Conservation (phyloP, 2,329 filamentous ascomycete species). For the Lecanoromycetidae sp. region DNA sequence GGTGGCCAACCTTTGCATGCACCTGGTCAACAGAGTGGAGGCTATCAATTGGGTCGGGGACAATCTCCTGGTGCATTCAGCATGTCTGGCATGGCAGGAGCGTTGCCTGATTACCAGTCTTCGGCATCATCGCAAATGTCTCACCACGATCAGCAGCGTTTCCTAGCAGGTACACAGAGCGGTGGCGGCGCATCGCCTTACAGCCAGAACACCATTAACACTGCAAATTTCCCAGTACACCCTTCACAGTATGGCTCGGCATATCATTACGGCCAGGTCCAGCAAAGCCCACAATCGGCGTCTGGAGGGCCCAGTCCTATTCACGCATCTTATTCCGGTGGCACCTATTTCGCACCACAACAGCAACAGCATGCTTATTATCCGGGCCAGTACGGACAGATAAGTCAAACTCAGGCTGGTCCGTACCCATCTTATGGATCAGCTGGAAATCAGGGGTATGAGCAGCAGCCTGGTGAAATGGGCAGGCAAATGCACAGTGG, state of each 20-base stretch:
- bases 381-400: conserved; percentile 18
- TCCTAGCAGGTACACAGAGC: conserved; percentile 14
- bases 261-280: conserved; percentile 16
- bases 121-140: conserved; percentile 13
- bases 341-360: conserved; percentile 11
- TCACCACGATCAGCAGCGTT: conserved; percentile 18
- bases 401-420: conserved; percentile 7
- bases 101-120: conserved; percentile 20
- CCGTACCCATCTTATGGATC: conserved; percentile 6
- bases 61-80: conserved; percentile 17
- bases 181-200: too few species aligned
- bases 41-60: conserved; percentile 11
- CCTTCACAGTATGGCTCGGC: conserved; percentile 19
- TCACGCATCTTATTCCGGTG: conserved; percentile 11
- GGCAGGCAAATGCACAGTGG: conserved; percentile 11
- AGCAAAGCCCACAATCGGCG: conserved; percentile 9
- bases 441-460: conserved; percentile 2
- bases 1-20: conserved; percentile 17
- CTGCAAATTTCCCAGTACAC: conserved; percentile 11
- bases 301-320: conserved; percentile 12
- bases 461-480: conserved; percentile 7
- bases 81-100: conserved; percentile 21
- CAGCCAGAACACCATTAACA: too few species aligned
- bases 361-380: conserved; percentile 15
- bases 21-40: conserved; percentile 16